Evolutionary conservation across 2,329 filamentous ascomycete genomes (phyloP).

Genomic region (Trichoderma endophyticum): DNA sequence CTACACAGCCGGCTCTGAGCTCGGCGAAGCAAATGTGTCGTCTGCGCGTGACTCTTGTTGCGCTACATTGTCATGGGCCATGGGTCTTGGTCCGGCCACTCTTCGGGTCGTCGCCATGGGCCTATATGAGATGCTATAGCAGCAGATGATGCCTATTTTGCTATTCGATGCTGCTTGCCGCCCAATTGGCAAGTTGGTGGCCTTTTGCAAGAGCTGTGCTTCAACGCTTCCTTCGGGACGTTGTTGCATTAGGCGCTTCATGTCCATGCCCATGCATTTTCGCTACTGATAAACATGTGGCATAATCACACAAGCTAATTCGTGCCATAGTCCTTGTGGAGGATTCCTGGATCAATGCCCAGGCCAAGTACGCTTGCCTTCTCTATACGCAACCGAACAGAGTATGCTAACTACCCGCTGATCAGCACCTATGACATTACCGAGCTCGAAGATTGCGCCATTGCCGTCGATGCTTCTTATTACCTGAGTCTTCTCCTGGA

Average conservation of each 20-base stretch:
- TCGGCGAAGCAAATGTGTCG: not conserved
- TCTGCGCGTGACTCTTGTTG: not conserved
- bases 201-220: not conserved
- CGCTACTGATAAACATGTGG: not conserved
- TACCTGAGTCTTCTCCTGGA: slow-evolving; percentile 80
- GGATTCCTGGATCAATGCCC: slow-evolving; percentile 40
- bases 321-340: slow-evolving; percentile 34
- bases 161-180: not conserved
- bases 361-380: slow-evolving; percentile 34
- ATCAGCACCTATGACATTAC: slow-evolving; percentile 59
- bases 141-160: not conserved
- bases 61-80: not conserved
- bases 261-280: not conserved
- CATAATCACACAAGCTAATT: not conserved
- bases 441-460: slow-evolving; percentile 68
- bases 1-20: slow-evolving; percentile 10
- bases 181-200: slow-evolving; percentile 11
- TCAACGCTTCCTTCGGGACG: not conserved
- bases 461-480: slow-evolving; percentile 86
- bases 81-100: not conserved
- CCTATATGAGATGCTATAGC: not conserved
- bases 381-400: not conserved
- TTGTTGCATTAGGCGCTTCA: not conserved
- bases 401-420: not conserved
- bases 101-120: not conserved